Evolutionary conservation across 129 eudicot genomes (phyloP).

Genomic region (Artemisia argyi): DNA sequence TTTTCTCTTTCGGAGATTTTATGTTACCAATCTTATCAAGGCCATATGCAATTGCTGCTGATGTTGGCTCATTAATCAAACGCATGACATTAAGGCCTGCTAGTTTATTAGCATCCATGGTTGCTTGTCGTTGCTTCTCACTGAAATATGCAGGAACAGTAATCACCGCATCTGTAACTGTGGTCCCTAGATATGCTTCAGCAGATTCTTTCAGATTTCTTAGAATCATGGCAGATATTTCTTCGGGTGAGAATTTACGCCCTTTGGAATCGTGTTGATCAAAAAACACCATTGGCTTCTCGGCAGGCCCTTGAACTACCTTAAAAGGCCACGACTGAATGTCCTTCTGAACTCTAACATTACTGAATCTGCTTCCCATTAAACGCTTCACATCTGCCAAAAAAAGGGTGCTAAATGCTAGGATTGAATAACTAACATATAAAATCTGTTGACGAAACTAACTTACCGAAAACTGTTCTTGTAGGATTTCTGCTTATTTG

Average conservation of each 20-base stretch:
- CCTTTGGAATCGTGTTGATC: neutral
- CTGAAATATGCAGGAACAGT: constrained; percentile 30
- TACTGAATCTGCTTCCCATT: constrained; percentile 21
- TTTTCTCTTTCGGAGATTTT: constrained; percentile 4
- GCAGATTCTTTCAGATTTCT: constrained; percentile 16
- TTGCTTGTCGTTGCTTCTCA: constrained; percentile 18
- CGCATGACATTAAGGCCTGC: constrained; percentile 15
- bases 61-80: neutral
- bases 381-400: constrained; percentile 24
- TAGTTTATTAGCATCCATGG: constrained; percentile 18
- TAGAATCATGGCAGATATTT: constrained; percentile 24
- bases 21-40: constrained; percentile 3
- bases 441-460: neutral
- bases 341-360: constrained; percentile 6
- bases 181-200: constrained; percentile 15
- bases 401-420: neutral
- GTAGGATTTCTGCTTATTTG: constrained; percentile 25
- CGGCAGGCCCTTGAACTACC: constrained; percentile 2
- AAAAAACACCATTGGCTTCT: constrained; percentile 10
- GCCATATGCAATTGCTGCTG: constrained; percentile 8
- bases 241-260: constrained; percentile 13
- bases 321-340: constrained; percentile 14
- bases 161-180: constrained; percentile 18
- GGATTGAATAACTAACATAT: neutral
- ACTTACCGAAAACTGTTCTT: constrained; percentile 22